Percentiles rank a stretch among this genome's conserved stretches.
phyloP scores from a whole-genome alignment of 768 basidiomycete species.

The Tulasnella sp. region DNA sequence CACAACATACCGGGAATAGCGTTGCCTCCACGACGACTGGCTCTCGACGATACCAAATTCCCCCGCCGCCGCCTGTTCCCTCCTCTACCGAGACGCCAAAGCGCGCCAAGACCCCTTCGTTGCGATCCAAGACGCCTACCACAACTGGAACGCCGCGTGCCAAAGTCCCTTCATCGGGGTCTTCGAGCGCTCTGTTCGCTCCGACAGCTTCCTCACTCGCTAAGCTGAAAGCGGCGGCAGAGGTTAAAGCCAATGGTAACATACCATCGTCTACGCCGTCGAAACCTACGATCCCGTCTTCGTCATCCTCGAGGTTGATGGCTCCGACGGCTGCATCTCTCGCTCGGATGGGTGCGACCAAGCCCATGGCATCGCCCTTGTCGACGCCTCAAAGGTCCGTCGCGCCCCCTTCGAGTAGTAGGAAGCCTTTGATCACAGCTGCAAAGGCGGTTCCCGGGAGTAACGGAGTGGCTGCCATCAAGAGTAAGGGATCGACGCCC shows the following conservation, averaged over 20 bases:
- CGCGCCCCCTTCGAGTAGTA: too few species aligned
- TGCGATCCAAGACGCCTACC: slow-evolving; percentile 31
- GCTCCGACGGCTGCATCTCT: neutral
- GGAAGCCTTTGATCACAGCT: too few species aligned
- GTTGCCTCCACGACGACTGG: slow-evolving; percentile 30
- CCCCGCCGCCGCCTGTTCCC: slow-evolving; percentile 16
- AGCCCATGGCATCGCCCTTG: neutral
- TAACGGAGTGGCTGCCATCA: too few species aligned
- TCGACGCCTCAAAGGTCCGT: too few species aligned
- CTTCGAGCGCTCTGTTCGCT: slow-evolving; percentile 40
- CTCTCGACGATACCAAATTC: slow-evolving; percentile 18
- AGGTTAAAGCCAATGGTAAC: neutral
- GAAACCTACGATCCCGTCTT: neutral
- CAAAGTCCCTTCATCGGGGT: slow-evolving; percentile 52
- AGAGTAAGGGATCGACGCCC: too few species aligned
- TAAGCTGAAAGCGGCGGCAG: slow-evolving; percentile 21
- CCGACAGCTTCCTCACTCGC: slow-evolving; percentile 79
- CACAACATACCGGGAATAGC: slow-evolving; percentile 36
- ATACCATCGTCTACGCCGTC: neutral
- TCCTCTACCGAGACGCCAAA: slow-evolving; percentile 20
- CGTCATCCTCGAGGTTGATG: neutral
- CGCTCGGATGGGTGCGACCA: neutral
- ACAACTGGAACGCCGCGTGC: slow-evolving; percentile 29
- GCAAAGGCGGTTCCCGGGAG: too few species aligned
- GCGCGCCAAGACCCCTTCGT: slow-evolving; percentile 14